Percentiles rank a stretch among this genome's conserved stretches.
These are phyloP conservation scores for Thalassiosira sp. DNA, from an alignment of 352 stramenopile species.

Conservation along the genomic window DNA sequence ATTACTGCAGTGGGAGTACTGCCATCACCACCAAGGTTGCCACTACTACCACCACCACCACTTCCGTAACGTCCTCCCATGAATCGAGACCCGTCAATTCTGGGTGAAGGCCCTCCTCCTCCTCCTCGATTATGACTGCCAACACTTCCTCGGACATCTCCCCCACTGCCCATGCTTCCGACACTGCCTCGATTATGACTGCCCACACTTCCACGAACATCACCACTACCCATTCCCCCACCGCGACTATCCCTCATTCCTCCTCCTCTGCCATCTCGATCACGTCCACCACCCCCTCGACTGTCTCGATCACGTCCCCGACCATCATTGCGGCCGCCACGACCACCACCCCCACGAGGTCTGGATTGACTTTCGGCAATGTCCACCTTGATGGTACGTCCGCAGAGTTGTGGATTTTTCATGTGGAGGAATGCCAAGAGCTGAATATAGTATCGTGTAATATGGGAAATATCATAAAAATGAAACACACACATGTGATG, in stretches of 20 bases:
- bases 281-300: not conserved
- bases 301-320: not conserved
- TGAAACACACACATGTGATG: not conserved
- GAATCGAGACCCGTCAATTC: slow-evolving; percentile 68
- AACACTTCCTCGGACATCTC: not conserved
- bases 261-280: not conserved
- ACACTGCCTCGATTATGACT: too few species aligned
- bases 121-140: too few species aligned
- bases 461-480: not conserved
- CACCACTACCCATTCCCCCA: slow-evolving; percentile 4
- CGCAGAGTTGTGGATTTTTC: slow-evolving; percentile 44
- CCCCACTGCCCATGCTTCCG: too few species aligned
- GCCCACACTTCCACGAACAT: not conserved
- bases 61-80: slow-evolving; percentile 54
- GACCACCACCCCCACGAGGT: not conserved
- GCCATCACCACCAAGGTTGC: slow-evolving; percentile 1
- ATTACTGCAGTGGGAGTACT: slow-evolving; percentile 16
- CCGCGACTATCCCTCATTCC: slow-evolving; percentile 8
- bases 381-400: slow-evolving; percentile 73
- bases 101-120: not conserved
- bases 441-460: slow-evolving; percentile 12
- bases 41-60: slow-evolving; percentile 9
- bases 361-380: slow-evolving; percentile 30
- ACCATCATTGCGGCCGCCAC: slow-evolving; percentile 1
- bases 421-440: slow-evolving; percentile 43